Percentiles rank a stretch among this genome's conserved stretches.
Conservation (phyloP, 1,139 yeast genomes). For the Yamadazyma oceani region DNA sequence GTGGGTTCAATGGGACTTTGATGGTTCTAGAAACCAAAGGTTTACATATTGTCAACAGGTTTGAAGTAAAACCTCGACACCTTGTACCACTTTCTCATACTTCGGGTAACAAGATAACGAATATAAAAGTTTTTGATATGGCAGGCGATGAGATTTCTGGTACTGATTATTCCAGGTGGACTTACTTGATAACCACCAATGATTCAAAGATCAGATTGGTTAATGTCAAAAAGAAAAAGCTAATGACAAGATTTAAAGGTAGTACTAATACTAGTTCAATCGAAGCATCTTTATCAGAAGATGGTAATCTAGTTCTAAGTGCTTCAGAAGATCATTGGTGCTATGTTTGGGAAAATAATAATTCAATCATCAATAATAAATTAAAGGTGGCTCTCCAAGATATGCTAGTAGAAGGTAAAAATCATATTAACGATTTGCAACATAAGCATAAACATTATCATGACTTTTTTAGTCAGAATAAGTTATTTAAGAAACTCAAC, state of each 20-base stretch:
- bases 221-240: constrained; percentile 51
- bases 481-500: constrained; percentile 28
- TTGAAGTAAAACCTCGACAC: constrained; percentile 47
- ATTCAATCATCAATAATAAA: constrained; percentile 40
- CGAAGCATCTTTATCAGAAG: constrained; percentile 63
- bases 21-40: constrained; percentile 66
- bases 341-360: constrained; percentile 65
- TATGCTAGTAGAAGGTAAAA: constrained; percentile 35
- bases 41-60: constrained; percentile 51
- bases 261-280: constrained; percentile 69
- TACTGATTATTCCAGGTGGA: constrained; percentile 23
- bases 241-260: constrained; percentile 75
- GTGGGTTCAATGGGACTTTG: constrained; percentile 79
- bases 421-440: constrained; percentile 32
- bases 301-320: constrained; percentile 48
- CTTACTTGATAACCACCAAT: constrained; percentile 64
- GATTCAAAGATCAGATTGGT: constrained; percentile 77
- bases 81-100: constrained; percentile 26
- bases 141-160: constrained; percentile 10
- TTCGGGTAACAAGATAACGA: constrained; percentile 42
- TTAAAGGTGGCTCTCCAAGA: constrained; percentile 36
- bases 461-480: constrained; percentile 33
- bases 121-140: constrained; percentile 34
- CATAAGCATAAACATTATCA: constrained; percentile 33
- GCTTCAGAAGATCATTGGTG: constrained; percentile 74